Conservation (phyloP, 257 asterid genomes). For the Forsythia viridissima region DNA sequence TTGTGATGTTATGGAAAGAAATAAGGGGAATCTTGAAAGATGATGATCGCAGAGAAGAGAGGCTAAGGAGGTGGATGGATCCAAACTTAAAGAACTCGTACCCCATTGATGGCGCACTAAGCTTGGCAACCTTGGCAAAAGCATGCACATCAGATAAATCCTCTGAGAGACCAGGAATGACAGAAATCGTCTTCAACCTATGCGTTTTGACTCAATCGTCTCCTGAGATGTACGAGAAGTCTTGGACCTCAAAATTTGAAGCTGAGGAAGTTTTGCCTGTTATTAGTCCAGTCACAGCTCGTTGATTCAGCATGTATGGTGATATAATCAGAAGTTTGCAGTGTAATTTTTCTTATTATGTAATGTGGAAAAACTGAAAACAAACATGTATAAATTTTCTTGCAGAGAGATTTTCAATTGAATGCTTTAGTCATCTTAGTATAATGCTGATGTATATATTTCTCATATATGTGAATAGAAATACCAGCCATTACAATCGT, state of each 20-base stretch:
- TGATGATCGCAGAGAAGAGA: constrained; percentile 52
- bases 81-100: constrained; percentile 38
- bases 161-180: constrained; percentile 64
- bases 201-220: constrained; percentile 61
- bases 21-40: constrained; percentile 49
- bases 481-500: neutral
- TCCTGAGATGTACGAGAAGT: constrained; percentile 38
- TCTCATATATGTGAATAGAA: neutral
- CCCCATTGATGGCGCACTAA: constrained; percentile 62
- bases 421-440: neutral
- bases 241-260: constrained; percentile 46
- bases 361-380: neutral
- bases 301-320: constrained; percentile 24
- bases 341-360: neutral
- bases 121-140: constrained; percentile 60
- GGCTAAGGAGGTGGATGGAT: constrained; percentile 73
- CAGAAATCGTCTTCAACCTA: constrained; percentile 63
- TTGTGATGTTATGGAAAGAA: constrained; percentile 61
- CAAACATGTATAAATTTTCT: neutral
- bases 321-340: neutral
- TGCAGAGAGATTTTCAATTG: neutral
- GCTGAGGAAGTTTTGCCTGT: constrained; percentile 48
- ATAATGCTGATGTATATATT: neutral
- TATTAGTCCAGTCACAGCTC: constrained; percentile 50
- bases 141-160: constrained; percentile 68